Evolutionary conservation across 2,329 filamentous ascomycete species (phyloP).

Genomic region (Fusarium continuum): DNA sequence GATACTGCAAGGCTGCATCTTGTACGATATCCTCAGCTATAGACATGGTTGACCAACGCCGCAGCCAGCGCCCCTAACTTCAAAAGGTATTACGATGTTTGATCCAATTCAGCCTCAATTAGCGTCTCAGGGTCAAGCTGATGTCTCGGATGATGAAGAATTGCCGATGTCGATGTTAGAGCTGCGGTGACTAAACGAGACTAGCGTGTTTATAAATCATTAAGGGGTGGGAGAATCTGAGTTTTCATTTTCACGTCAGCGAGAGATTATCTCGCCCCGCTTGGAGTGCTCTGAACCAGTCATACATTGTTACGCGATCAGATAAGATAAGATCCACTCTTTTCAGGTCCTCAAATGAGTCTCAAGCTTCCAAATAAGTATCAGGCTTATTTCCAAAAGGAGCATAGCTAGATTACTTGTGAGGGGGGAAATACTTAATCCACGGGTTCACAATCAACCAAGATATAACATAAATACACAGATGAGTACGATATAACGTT

Average conservation of each 20-base stretch:
- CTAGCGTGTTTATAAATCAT: conserved; percentile 3
- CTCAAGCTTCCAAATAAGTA: too few relatives aligned
- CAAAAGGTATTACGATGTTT: too few relatives aligned
- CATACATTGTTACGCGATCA: fast-evolving
- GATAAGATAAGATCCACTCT: conserved; percentile 18
- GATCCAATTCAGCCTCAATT: too few relatives aligned
- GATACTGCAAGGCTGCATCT: neutral
- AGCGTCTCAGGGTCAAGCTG: too few relatives aligned
- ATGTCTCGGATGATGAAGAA: neutral
- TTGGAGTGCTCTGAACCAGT: neutral
- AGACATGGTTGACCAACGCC: neutral
- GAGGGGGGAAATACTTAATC: too few relatives aligned
- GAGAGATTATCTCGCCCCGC: neutral
- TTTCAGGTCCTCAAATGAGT: too few relatives aligned
- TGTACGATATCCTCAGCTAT: neutral
- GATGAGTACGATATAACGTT: fast-evolving
- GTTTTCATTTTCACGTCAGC: conserved; percentile 15
- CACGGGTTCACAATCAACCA: too few relatives aligned
- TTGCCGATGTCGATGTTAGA: neutral
- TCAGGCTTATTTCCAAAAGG: too few relatives aligned
- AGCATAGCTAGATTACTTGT: too few relatives aligned
- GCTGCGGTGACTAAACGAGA: conserved; percentile 21
- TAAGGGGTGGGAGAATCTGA: conserved; percentile 10
- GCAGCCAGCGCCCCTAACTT: too few relatives aligned
- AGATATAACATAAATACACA: neutral